Base-by-base conservation (phyloP, 176 grass and related monocot species). In the Dendrocalamus sinicus region DNA sequence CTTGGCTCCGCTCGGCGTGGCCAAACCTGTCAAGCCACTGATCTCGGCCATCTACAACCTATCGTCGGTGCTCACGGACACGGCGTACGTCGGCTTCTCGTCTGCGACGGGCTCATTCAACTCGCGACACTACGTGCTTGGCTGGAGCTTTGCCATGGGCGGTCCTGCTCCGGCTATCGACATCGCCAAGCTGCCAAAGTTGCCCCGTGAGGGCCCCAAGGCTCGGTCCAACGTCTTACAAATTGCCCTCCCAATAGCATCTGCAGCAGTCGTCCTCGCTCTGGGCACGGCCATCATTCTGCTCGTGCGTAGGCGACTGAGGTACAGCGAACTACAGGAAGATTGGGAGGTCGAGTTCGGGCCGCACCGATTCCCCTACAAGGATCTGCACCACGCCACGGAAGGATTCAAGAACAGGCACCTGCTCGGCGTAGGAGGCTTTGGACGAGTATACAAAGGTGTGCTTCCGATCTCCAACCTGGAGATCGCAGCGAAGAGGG, bases 301-400 rank as follows among this genome's bases (percentile, higher is more conserved):
- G 0, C 41, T 81, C 23, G 50, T 67, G 17, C 73, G 45, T 4
- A 52, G 81, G 63, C 58, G 62, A 1, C 23, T 8, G 26, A 88
- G 61, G 41, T 91, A 85, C 20, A 41, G 70, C 3, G 90, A 91
- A 41, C 8, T 85, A 9, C 81, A 44, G 0, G 90, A 91, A 65
- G 90, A 91, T 52, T 91, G 90, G 90, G 90, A 92, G 71, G 50
- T 86, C 9, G 90, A 92, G 65, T 92, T 72, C 39, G 83, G 82
- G 40, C 83, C 90, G 0, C 86, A 92, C 41, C 39, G 35, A 1
- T 80, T 80, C 40, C 23, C 77, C 6, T 80, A 30, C 60, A 80
- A 32, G 44, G 59, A 80, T 46, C 9, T 80, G 2, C 12, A 20
- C 10, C 9, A 1, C 3, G 46, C 52, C 19, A 28, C 63, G 1